A percentile compares a stretch with the other conserved stretches of the same genome.
phyloP scores from a whole-genome alignment of 2,329 filamentous ascomycete species.

The Colletotrichum tamarilloi region DNA sequence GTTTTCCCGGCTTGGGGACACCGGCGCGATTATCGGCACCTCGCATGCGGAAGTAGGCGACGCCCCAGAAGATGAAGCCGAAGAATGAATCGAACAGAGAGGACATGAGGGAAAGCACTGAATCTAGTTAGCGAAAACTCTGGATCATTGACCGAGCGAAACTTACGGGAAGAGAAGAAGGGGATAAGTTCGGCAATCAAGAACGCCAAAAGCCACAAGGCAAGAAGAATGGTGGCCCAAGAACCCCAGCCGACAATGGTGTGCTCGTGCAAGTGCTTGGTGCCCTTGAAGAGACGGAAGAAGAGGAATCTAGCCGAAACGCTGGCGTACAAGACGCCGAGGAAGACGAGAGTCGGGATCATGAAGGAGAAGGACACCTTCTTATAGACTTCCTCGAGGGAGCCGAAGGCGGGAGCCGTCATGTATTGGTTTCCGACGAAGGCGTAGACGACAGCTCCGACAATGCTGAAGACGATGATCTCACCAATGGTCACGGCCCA shows the following conservation, averaged over 20 bases:
- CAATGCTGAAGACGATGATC: conserved; percentile 85
- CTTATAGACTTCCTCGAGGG: conserved; percentile 81
- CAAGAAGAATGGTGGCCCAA: conserved; percentile 79
- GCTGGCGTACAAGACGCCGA: conserved; percentile 90
- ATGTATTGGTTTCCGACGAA: conserved; percentile 92
- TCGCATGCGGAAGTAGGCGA: conserved; percentile 83
- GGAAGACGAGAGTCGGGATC: conserved; percentile 93
- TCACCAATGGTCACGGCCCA: conserved; percentile 92
- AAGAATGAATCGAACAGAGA: conserved; percentile 93
- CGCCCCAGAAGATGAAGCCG: conserved; percentile 95
- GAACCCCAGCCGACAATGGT: conserved; percentile 83
- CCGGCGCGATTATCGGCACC: conserved; percentile 68
- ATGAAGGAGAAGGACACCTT: conserved; percentile 95
- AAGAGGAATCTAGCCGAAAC: conserved; percentile 92
- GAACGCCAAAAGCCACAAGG: conserved; percentile 88
- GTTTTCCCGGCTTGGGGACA: conserved; percentile 61
- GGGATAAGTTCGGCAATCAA: conserved; percentile 94
- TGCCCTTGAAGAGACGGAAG: conserved; percentile 86
- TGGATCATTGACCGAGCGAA: rapidly evolving
- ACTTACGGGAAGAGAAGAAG: conserved; percentile 82
- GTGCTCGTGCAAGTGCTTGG: conserved; percentile 80
- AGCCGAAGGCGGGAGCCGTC: conserved; percentile 88
- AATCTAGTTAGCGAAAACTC: conserved; percentile 45
- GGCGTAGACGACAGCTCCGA: conserved; percentile 84
- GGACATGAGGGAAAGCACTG: conserved; percentile 79